Evolutionary conservation across 306 rosid species (phyloP).

Genomic region (Inga oerstediana): DNA sequence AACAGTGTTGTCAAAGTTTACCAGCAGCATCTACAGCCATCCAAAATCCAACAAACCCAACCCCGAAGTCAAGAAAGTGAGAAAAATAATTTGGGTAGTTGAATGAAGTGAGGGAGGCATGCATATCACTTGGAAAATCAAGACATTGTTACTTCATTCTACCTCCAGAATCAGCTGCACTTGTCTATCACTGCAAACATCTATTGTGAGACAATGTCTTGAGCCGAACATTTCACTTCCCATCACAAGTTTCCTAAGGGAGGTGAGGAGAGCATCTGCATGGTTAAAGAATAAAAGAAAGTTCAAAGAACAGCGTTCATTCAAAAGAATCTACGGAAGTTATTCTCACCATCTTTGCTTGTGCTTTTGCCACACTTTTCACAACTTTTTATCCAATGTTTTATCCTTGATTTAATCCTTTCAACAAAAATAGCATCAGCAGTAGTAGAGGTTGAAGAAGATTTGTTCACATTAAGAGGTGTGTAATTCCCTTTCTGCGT

Average conservation of each 20-base stretch:
- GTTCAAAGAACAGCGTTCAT: background rate
- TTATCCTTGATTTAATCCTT: conserved; percentile 68
- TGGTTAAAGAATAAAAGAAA: conserved; percentile 22
- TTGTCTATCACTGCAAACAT: conserved; percentile 86
- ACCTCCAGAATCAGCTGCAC: conserved; percentile 80
- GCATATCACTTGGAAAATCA: conserved; percentile 23
- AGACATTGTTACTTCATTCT: conserved; percentile 25
- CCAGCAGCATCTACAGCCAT: conserved; percentile 48
- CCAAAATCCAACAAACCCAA: conserved; percentile 13
- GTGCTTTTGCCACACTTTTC: conserved; percentile 39
- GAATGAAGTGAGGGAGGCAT: conserved; percentile 6
- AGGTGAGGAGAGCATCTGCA: conserved; percentile 66
- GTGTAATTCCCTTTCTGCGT: too few species aligned
- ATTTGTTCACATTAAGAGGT: conserved; percentile 18
- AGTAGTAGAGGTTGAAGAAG: conserved; percentile 45
- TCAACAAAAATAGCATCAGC: conserved; percentile 71
- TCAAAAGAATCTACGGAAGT: conserved; percentile 8
- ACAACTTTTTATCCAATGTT: conserved; percentile 60
- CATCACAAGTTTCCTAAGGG: conserved; percentile 61
- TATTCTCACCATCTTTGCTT: conserved; percentile 58
- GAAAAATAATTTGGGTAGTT: background rate
- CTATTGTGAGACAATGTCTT: conserved; percentile 71
- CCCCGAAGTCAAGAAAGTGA: background rate
- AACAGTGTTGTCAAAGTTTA: too few species aligned
- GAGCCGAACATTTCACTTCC: conserved; percentile 61